Evolutionary conservation across 2,329 filamentous ascomycete species (phyloP).

Genomic region (Colletotrichum tamarilloi): DNA sequence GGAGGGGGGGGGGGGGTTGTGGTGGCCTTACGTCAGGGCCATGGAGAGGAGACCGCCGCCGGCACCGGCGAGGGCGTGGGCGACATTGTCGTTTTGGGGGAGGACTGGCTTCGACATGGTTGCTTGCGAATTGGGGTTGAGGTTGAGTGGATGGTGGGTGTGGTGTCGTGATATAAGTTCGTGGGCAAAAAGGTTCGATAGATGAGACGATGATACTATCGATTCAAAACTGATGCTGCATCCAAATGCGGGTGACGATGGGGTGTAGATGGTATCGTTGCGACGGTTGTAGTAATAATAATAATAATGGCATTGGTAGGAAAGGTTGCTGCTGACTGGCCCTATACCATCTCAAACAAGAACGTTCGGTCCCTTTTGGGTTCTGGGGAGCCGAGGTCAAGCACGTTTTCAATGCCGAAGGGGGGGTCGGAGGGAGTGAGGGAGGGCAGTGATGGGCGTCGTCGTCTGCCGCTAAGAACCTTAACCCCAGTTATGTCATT

Average conservation of each 20-base stretch:
- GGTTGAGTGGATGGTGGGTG: neutral
- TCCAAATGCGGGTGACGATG: constrained; percentile 14
- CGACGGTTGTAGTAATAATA: constrained; percentile 2
- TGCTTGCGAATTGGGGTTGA: neutral
- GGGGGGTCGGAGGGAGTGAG: constrained; percentile 1
- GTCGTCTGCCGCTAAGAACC: constrained; percentile 28
- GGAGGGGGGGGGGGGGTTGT: too few species aligned
- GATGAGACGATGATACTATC: constrained; percentile 16
- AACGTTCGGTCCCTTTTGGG: neutral
- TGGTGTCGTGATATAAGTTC: neutral
- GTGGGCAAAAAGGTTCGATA: constrained; percentile 23
- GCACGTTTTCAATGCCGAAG: constrained; percentile 34
- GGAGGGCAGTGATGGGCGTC: constrained; percentile 2
- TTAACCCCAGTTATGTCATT: constrained; percentile 37
- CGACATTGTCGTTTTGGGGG: constrained; percentile 95
- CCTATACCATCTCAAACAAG: constrained; percentile 31
- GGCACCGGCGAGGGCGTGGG: constrained; percentile 91
- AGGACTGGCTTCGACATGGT: constrained; percentile 68
- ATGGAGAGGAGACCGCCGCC: constrained; percentile 96
- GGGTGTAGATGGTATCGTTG: neutral
- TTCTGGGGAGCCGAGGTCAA: constrained; percentile 35
- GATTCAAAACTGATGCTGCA: constrained; percentile 14
- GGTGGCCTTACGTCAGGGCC: constrained; percentile 80
- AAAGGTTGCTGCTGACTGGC: neutral
- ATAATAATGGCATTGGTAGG: neutral